phyloP scores from a whole-genome alignment of 2,329 filamentous ascomycete species.

The Stachybotrys elegans region DNA sequence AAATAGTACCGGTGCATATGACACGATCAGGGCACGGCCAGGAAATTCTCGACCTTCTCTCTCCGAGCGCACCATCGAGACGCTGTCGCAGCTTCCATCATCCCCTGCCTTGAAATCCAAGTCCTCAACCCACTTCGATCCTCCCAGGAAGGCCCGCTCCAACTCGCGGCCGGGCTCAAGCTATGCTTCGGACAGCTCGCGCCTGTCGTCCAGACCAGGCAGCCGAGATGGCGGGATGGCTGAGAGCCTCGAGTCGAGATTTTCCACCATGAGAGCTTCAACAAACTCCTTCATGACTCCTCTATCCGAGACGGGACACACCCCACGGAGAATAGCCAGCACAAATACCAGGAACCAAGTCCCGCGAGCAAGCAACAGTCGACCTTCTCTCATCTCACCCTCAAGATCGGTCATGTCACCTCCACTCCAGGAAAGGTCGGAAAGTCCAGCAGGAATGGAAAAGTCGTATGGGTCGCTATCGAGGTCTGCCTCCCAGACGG shows the following conservation, averaged over 20 bases:
- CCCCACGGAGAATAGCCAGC: conserved; percentile 29
- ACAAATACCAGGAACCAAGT: no score
- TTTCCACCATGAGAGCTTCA: conserved; percentile 36
- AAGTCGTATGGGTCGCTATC: conserved; percentile 17
- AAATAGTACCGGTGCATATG: conserved; percentile 10
- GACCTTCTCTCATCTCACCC: conserved; percentile 16
- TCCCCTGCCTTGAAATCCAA: conserved; percentile 67
- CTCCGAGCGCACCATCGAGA: conserved; percentile 81
- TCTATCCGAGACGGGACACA: conserved; percentile 37
- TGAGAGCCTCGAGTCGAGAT: conserved; percentile 35
- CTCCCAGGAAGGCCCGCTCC: conserved; percentile 49
- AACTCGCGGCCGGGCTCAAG: conserved; percentile 50
- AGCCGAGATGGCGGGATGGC: conserved; percentile 53
- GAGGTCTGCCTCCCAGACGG: conserved; percentile 42
- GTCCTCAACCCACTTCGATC: conserved; percentile 68
- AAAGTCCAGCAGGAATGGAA: conserved; percentile 33
- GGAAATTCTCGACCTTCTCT: conserved; percentile 52
- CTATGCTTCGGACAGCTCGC: conserved; percentile 57
- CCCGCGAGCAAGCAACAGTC: conserved; percentile 15
- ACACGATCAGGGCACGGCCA: conserved; percentile 15
- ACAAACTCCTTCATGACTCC: conserved; percentile 39
- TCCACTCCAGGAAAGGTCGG: no score
- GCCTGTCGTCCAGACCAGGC: conserved; percentile 39
- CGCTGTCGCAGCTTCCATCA: conserved; percentile 69
- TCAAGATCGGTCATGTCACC: conserved; percentile 15